Percentiles rank a stretch among this genome's conserved stretches.
These are phyloP conservation scores for Amanita molliuscula DNA, from an alignment of 768 basidiomycete species.

Conservation along the genomic window DNA sequence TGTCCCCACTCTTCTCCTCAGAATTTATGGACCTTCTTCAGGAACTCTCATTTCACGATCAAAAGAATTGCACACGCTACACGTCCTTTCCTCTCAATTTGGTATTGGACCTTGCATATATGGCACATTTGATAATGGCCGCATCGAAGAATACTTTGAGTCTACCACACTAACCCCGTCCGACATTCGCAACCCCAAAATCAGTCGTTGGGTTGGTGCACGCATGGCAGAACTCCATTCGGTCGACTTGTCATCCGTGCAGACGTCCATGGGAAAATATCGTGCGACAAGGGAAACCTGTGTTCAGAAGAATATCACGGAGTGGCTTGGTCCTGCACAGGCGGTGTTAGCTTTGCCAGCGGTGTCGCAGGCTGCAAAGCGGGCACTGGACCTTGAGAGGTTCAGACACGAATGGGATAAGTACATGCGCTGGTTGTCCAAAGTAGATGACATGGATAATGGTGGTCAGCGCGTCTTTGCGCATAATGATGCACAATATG, in stretches of 20 bases:
- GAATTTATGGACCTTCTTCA: slow-evolving; percentile 88
- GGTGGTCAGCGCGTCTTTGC: slow-evolving; percentile 65
- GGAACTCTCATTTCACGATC: slow-evolving; percentile 80
- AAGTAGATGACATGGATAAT: slow-evolving; percentile 44
- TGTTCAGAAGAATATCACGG: slow-evolving; percentile 53
- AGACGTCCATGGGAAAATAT: slow-evolving; percentile 29
- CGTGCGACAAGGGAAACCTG: slow-evolving; percentile 46
- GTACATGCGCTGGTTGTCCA: slow-evolving; percentile 63
- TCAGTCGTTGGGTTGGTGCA: slow-evolving; percentile 82
- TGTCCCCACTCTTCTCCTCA: slow-evolving; percentile 66
- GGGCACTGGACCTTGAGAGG: slow-evolving; percentile 50
- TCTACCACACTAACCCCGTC: slow-evolving; percentile 68
- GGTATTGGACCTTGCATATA: slow-evolving; percentile 85
- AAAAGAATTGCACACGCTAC: slow-evolving; percentile 79
- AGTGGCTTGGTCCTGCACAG: slow-evolving; percentile 65
- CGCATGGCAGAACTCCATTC: slow-evolving; percentile 95
- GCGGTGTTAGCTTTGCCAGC: slow-evolving; percentile 60
- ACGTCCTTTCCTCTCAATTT: slow-evolving; percentile 81
- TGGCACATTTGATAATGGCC: slow-evolving; percentile 93
- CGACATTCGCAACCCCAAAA: slow-evolving; percentile 67
- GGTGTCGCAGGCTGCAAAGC: slow-evolving; percentile 32
- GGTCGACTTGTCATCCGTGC: slow-evolving; percentile 70
- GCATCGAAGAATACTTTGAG: slow-evolving; percentile 92
- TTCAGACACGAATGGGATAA: slow-evolving; percentile 57
- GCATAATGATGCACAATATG: slow-evolving; percentile 96